phyloP scores from a whole-genome alignment of 768 basidiomycete genomes.

The Lentinula edodes region DNA sequence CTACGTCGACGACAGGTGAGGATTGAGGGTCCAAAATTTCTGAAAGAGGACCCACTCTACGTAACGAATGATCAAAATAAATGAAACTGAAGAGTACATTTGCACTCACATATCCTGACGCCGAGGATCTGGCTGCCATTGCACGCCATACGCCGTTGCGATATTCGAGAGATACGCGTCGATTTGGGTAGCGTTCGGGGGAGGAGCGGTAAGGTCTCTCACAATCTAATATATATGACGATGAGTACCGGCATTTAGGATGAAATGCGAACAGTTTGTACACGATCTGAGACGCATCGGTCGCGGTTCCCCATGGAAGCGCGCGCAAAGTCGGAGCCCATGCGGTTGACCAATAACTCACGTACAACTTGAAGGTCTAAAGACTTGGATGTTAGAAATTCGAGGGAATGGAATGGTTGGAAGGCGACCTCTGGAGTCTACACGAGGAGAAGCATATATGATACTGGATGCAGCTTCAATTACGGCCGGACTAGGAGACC shows the following conservation, averaged over 20 bases:
- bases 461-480: conserved; percentile 68
- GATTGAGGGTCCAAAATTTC: conserved; percentile 52
- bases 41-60: conserved; percentile 50
- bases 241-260: neutral
- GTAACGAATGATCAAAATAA: neutral
- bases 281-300: conserved; percentile 48
- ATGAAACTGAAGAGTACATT: neutral
- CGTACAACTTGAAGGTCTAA: conserved; percentile 56
- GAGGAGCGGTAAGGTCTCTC: conserved; percentile 43
- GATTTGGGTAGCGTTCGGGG: conserved; percentile 51
- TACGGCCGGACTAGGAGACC: conserved; percentile 41
- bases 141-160: conserved; percentile 45
- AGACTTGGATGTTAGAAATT: conserved; percentile 4
- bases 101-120: conserved; percentile 56
- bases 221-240: conserved; percentile 32
- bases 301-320: conserved; percentile 47
- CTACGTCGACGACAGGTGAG: conserved; percentile 49
- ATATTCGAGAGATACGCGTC: conserved; percentile 51
- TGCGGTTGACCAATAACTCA: conserved; percentile 46
- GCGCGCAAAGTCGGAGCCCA: conserved; percentile 53
- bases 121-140: conserved; percentile 58
- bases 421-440: conserved; percentile 51
- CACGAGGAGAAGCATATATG: conserved; percentile 53
- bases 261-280: conserved; percentile 14
- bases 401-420: neutral